These are phyloP conservation scores for Coccomyxa sp. DNA, from an alignment of 139 green algal genomes.

Conservation along the genomic window DNA sequence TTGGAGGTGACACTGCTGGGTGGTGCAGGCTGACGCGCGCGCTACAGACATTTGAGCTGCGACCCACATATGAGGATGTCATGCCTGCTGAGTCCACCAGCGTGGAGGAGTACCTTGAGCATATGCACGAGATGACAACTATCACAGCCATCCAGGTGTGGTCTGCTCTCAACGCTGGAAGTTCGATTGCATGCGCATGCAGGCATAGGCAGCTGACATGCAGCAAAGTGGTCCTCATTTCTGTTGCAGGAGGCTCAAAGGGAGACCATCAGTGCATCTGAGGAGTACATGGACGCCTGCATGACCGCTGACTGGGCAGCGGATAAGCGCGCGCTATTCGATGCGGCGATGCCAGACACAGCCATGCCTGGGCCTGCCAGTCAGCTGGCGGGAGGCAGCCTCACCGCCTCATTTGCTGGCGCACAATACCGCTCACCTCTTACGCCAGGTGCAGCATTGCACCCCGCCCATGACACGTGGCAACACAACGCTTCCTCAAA, in stretches of 20 bases:
- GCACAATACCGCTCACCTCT: neutral
- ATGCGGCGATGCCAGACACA: conserved; percentile 48
- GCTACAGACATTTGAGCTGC: conserved; percentile 67
- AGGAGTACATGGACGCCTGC: conserved; percentile 70
- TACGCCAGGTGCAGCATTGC: neutral
- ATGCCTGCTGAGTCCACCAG: conserved; percentile 63
- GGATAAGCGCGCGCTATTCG: conserved; percentile 70
- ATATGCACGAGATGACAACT: conserved; percentile 71
- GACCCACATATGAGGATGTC: conserved; percentile 75
- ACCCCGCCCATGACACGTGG: no score
- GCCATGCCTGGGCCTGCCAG: neutral
- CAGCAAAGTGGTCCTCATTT: neutral
- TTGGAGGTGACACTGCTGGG: neutral
- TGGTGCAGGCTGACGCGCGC: conserved; percentile 29
- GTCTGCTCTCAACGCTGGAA: neutral
- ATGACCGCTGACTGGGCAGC: conserved; percentile 59
- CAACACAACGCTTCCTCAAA: no score
- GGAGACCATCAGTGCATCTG: conserved; percentile 62
- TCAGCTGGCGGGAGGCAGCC: neutral
- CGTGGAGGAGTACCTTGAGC: conserved; percentile 80
- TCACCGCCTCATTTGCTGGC: conserved; percentile 3
- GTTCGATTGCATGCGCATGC: neutral
- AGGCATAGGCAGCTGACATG: neutral
- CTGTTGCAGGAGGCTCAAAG: conserved; percentile 68
- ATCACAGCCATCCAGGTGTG: conserved; percentile 52